These are phyloP conservation scores for Penicillium coprophilum DNA, from an alignment of 495 filamentous ascomycete genomes.

Conservation along the genomic window DNA sequence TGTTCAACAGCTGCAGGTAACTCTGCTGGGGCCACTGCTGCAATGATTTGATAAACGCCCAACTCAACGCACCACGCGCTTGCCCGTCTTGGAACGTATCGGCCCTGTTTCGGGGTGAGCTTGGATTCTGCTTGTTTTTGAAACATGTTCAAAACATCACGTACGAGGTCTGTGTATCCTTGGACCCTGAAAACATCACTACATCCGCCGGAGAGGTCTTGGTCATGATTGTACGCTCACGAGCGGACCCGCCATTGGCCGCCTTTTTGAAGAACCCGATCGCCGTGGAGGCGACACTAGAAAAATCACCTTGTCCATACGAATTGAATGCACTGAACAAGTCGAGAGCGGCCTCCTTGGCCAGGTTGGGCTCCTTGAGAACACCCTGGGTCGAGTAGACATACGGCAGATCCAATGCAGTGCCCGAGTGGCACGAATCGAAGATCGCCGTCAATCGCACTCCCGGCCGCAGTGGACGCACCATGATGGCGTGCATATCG, in stretches of 20 bases:
- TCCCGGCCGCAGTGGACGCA: slow-evolving; percentile 74
- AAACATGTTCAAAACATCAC: slow-evolving; percentile 12
- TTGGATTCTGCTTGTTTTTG: neutral
- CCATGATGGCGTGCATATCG: slow-evolving; percentile 98
- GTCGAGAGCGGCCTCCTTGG: slow-evolving; percentile 94
- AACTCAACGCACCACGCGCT: slow-evolving; percentile 95
- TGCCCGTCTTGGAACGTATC: slow-evolving; percentile 62
- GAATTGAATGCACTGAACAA: slow-evolving; percentile 81
- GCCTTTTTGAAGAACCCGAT: slow-evolving; percentile 93
- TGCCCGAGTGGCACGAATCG: slow-evolving; percentile 97
- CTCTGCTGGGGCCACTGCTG: slow-evolving; percentile 95
- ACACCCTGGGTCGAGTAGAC: slow-evolving; percentile 94
- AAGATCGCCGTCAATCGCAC: slow-evolving; percentile 96
- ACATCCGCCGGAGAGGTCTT: slow-evolving; percentile 96
- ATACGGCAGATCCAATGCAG: slow-evolving; percentile 93
- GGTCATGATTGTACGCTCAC: slow-evolving; percentile 73
- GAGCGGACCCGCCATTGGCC: slow-evolving; percentile 72
- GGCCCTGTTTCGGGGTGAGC: slow-evolving; percentile 25
- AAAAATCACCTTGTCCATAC: slow-evolving; percentile 84
- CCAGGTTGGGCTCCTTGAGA: slow-evolving; percentile 95
- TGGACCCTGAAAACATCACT: slow-evolving; percentile 95
- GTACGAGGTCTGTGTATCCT: slow-evolving; percentile 82
- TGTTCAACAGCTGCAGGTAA: slow-evolving; percentile 91
- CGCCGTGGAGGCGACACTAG: slow-evolving; percentile 74
- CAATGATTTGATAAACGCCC: slow-evolving; percentile 89